Evolutionary conservation across 225 moss, liverwort and hornwort genomes (phyloP), one percentile per base, ranked within the genome.

Genomic region (Polytrichum formosum): DNA sequence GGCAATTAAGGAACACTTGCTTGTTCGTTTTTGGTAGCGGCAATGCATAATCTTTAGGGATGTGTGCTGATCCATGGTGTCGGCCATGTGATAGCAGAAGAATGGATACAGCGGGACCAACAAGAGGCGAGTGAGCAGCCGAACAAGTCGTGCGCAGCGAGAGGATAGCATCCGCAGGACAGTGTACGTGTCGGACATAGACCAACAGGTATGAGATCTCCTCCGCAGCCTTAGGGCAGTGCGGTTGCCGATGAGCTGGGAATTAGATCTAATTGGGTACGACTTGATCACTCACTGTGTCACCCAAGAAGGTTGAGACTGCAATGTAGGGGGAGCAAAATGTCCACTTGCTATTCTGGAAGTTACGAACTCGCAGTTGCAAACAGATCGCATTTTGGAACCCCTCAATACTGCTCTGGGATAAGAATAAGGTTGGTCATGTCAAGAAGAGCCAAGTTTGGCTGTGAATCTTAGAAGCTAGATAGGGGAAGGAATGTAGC

Each of bases 141-240:
- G 92, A 75, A 91, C 93, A 56, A 93, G 89, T 70, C 93, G 92
- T 53, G 96, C 96, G 29, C 96, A 97, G 81, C 88, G 89, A 71
- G 96, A 97, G 83, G 93, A 97, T 77, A 93, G 93, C 75, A 92
- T 97, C 67, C 90, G 96, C 37, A 81, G 92, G 73, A 97, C 93
- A 61, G 92, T 97, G 4, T 97, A 97, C 61, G 93, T 97, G 68
- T 93, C 93, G 25, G 96, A 97, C 55, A 97, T 97, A 74, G 92
- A 97, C 83, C 96, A 97, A 63, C 93, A 97, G 87, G 96, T 96
- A 80, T 65, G 82, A 33, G 75, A 77, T 29, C 73, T 64, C 18
- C 64, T 16, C 6, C 19, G 6, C 55, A 0, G 2, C n/a, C 31
- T 68, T 27, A 16, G 2, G 19, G 54, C 31, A 27, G 55, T 6